Evolutionary conservation across 441 rosid species (phyloP).

Genomic region (Pelargonium australe): DNA sequence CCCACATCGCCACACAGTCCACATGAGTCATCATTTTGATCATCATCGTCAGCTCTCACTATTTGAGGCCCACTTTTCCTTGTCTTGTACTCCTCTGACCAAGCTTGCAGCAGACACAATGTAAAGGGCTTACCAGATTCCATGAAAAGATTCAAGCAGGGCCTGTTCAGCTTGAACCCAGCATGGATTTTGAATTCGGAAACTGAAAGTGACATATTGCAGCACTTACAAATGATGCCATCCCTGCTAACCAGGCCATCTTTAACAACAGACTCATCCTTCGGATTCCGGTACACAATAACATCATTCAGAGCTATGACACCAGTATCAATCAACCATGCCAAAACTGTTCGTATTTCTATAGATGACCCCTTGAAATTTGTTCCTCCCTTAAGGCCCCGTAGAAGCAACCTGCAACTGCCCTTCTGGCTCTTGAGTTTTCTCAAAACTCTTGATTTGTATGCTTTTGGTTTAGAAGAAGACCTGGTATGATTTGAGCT

Average conservation of each 20-base stretch:
- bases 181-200: constrained; percentile 77
- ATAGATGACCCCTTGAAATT: constrained; percentile 32
- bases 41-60: constrained; percentile 54
- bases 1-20: constrained; percentile 91
- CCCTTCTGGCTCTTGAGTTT: constrained; percentile 48
- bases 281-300: constrained; percentile 61
- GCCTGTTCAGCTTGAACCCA: constrained; percentile 58
- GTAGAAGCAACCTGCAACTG: constrained; percentile 63
- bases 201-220: constrained; percentile 55
- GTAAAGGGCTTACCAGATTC: constrained; percentile 73
- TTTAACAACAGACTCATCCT: constrained; percentile 55
- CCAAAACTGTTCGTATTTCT: constrained; percentile 64
- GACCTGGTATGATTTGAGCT: constrained; percentile 29
- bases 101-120: constrained; percentile 76
- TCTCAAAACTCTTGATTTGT: constrained; percentile 37
- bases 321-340: constrained; percentile 65
- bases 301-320: constrained; percentile 59
- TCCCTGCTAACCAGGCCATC: constrained; percentile 61
- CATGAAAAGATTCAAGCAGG: constrained; percentile 79
- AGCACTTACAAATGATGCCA: constrained; percentile 81
- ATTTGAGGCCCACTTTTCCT: constrained; percentile 45
- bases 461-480: constrained; percentile 40
- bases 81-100: constrained; percentile 77
- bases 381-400: constrained; percentile 42
- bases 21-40: constrained; percentile 90